phyloP scores from a whole-genome alignment of 208 protist genomes.

The Perkinsela sp. region DNA sequence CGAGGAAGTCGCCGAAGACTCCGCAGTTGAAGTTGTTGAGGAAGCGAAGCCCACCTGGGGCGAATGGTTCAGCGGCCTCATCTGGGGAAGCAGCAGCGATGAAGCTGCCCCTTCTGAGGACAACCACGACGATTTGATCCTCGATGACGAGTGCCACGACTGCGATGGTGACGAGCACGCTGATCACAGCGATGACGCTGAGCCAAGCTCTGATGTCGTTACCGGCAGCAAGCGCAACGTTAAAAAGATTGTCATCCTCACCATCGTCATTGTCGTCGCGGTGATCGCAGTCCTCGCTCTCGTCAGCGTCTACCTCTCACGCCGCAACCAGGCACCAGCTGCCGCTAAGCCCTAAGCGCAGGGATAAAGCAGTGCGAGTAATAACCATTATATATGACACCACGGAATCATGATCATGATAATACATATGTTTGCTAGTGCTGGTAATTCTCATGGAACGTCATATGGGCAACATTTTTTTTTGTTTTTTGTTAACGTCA shows the following conservation, averaged over 20 bases:
- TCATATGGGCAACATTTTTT: too few species aligned
- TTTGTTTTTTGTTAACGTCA: too few species aligned
- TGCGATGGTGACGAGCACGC: not conserved
- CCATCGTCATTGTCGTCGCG: not conserved
- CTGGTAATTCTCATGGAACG: too few species aligned
- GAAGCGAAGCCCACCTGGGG: not conserved
- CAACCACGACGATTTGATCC: not conserved
- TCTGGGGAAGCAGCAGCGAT: not conserved
- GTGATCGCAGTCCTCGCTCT: not conserved
- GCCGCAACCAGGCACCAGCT: too few species aligned
- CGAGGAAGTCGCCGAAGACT: not conserved
- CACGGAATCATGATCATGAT: too few species aligned
- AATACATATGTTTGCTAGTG: too few species aligned
- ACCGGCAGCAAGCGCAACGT: not conserved
- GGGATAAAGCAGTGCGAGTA: too few species aligned
- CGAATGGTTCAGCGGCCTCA: not conserved
- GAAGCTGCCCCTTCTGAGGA: not conserved
- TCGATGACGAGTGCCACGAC: not conserved
- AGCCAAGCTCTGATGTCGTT: not conserved
- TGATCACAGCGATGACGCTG: not conserved
- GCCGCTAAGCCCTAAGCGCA: too few species aligned
- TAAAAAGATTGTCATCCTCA: not conserved
- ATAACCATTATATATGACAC: too few species aligned
- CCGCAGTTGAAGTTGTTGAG: not conserved
- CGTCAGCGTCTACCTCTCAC: not conserved